Percentiles rank a stretch among this genome's conserved stretches.
These are phyloP conservation scores for Botrytis porri DNA, from an alignment of 2,329 filamentous ascomycete genomes.

Conservation along the genomic window DNA sequence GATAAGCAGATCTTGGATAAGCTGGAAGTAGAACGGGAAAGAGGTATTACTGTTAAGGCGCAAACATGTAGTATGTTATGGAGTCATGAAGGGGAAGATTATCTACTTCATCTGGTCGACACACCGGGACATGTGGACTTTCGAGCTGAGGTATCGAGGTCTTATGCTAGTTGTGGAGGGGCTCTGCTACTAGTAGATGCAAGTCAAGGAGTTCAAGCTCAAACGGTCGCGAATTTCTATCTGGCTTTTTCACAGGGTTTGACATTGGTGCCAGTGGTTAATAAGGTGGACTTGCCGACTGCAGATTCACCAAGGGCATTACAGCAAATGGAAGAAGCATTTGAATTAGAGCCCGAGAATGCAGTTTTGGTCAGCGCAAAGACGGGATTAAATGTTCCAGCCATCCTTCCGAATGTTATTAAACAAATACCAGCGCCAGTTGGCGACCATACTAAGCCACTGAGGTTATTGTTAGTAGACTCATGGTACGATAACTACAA, in stretches of 20 bases:
- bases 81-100: conserved; percentile 79
- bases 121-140: conserved; percentile 98
- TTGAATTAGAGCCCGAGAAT: conserved; percentile 78
- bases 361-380: conserved; percentile 85
- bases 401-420: conserved; percentile 81
- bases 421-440: conserved; percentile 77
- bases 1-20: conserved; percentile 98
- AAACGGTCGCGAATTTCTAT: conserved; percentile 98
- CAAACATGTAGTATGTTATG: conserved; percentile 99
- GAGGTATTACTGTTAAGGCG: conserved; percentile 97
- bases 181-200: conserved; percentile 92
- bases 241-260: conserved; percentile 91
- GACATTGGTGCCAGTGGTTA: conserved; percentile 84
- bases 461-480: conserved; percentile 87
- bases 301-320: conserved; percentile 84
- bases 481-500: conserved; percentile 98
- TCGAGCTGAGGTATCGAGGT: conserved; percentile 89
- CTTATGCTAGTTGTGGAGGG: conserved; percentile 93
- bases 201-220: conserved; percentile 92
- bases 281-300: conserved; percentile 92
- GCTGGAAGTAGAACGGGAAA: conserved; percentile 91
- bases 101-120: conserved; percentile 91
- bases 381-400: conserved; percentile 82
- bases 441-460: conserved; percentile 68
- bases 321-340: conserved; percentile 79